Conservation (phyloP, 1,284 basidiomycete genomes). For the Naganishia liquefaciens region DNA sequence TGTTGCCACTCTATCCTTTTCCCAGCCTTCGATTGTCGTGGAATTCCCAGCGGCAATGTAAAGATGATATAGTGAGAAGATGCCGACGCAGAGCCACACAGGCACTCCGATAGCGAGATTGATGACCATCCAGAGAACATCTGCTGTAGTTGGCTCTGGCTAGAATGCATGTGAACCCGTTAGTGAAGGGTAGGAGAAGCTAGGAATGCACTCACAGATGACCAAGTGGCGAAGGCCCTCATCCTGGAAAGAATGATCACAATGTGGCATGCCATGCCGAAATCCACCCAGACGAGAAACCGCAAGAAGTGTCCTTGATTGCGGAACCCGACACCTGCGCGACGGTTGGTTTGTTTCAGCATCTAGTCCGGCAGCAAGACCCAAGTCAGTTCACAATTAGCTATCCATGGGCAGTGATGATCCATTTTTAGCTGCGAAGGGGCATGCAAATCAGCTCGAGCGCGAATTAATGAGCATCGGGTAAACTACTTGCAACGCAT, state of each 20-base stretch:
- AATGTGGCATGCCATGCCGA: slow-evolving; percentile 72
- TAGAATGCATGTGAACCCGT: slow-evolving; percentile 44
- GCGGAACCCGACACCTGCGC: slow-evolving; percentile 87
- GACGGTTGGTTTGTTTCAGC: slow-evolving; percentile 49
- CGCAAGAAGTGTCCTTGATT: slow-evolving; percentile 90
- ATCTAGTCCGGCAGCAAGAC: background rate
- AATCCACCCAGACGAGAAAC: slow-evolving; percentile 86
- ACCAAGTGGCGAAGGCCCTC: slow-evolving; percentile 56
- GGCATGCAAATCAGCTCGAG: slow-evolving; percentile 44
- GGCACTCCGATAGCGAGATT: slow-evolving; percentile 86
- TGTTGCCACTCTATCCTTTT: slow-evolving; percentile 89
- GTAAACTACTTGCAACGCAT: slow-evolving; percentile 55
- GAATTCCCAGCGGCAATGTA: slow-evolving; percentile 77
- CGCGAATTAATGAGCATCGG: slow-evolving; percentile 59
- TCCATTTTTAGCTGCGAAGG: slow-evolving; percentile 55
- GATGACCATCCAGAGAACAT: slow-evolving; percentile 79
- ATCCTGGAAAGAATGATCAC: slow-evolving; percentile 72
- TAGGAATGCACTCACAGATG: slow-evolving; percentile 39
- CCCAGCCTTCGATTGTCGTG: slow-evolving; percentile 96
- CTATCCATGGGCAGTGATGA: slow-evolving; percentile 72
- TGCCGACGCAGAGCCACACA: slow-evolving; percentile 80
- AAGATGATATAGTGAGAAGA: slow-evolving; percentile 88
- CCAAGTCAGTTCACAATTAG: slow-evolving; percentile 41
- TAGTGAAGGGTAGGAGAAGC: background rate
- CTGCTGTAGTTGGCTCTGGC: slow-evolving; percentile 68